Conservation (phyloP, 2,329 filamentous ascomycete genomes). For the Xylariaceae sp. region DNA sequence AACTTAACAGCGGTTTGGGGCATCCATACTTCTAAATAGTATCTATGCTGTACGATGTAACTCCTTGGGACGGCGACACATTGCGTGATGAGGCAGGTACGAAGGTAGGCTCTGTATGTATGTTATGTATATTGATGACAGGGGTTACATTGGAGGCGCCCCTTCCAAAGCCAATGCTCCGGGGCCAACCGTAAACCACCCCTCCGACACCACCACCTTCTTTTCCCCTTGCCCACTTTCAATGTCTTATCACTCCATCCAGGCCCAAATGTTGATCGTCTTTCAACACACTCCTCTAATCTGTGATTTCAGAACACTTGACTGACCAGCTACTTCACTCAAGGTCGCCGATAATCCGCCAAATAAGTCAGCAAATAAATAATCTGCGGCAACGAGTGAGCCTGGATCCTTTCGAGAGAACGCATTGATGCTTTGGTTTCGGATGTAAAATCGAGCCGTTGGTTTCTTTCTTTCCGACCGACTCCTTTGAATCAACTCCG, state of each 20-base stretch:
- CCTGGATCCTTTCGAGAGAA: conserved; percentile 9
- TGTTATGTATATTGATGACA: conserved; percentile 12
- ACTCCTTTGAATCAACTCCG: conserved; percentile 12
- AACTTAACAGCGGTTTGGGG: background rate
- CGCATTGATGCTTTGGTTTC: conserved; percentile 29
- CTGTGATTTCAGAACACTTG: conserved; percentile 8
- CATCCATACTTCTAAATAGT: background rate
- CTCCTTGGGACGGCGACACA: background rate
- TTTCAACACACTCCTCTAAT: conserved; percentile 5
- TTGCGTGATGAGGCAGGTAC: too few relatives aligned
- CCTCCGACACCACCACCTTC: conserved; percentile 9
- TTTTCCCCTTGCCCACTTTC: conserved; percentile 23
- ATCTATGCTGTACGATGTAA: background rate
- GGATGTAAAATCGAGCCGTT: conserved; percentile 28
- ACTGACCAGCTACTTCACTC: background rate
- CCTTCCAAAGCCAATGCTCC: conserved; percentile 24
- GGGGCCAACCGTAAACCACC: background rate
- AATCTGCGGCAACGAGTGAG: conserved; percentile 1
- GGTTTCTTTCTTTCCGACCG: conserved; percentile 27
- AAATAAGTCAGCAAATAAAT: background rate
- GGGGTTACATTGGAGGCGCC: conserved; percentile 17
- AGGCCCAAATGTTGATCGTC: background rate
- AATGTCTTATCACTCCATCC: conserved; percentile 18
- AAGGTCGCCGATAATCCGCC: background rate
- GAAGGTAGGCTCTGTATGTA: too few relatives aligned